Percentiles rank a stretch among this genome's conserved stretches.
Conservation (phyloP, 208 protist species). For the Crithidia acanthocephali region DNA sequence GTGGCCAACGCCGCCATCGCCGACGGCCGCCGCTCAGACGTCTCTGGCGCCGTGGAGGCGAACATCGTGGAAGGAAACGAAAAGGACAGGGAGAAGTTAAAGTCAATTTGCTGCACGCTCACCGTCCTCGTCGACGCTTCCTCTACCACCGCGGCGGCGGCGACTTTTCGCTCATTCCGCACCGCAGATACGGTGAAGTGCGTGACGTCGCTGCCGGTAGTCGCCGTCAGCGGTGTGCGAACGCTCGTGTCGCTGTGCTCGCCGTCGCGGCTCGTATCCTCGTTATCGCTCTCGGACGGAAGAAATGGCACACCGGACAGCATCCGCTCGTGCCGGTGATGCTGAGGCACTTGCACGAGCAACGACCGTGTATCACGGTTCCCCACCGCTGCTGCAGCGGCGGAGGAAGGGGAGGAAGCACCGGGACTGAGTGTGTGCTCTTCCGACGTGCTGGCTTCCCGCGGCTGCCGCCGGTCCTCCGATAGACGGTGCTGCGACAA, state of each 20-base stretch:
- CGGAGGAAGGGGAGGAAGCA: background rate
- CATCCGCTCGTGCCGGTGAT: background rate
- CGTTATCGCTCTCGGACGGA: conserved; percentile 11
- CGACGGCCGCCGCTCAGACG: background rate
- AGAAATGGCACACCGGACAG: conserved; percentile 14
- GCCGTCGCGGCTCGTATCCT: conserved; percentile 5
- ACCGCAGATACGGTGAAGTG: background rate
- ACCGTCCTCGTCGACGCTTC: background rate
- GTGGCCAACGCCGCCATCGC: background rate
- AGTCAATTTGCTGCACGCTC: background rate
- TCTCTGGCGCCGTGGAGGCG: background rate
- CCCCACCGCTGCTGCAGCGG: background rate
- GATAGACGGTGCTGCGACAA: conserved; percentile 11
- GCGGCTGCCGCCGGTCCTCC: background rate
- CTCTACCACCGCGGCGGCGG: background rate
- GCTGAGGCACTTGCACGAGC: background rate
- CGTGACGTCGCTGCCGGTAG: background rate
- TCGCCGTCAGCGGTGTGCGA: background rate
- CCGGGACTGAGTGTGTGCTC: background rate
- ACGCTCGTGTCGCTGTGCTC: background rate
- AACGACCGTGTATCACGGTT: background rate
- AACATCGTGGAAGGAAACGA: conserved; percentile 11
- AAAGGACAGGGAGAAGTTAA: conserved; percentile 4
- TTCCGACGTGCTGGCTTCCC: background rate
- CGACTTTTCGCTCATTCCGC: background rate